Conservation (phyloP, 495 filamentous ascomycete species). For the Letharia columbiana region DNA sequence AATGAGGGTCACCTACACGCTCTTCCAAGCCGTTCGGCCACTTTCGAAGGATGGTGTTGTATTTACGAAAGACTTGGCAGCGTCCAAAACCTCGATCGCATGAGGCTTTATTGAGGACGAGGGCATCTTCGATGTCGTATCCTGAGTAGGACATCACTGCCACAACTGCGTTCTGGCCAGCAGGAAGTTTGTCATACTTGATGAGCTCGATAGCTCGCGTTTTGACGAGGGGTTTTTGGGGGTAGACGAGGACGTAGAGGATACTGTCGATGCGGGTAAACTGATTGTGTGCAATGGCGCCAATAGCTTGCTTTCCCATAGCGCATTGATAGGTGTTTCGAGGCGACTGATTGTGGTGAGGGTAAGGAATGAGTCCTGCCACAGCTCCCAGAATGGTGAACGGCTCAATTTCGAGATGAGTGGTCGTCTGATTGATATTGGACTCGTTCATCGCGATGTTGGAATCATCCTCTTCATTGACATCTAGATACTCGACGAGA, state of each 20-base stretch:
- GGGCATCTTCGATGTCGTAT: conserved; percentile 98
- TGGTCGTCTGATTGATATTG: conserved; percentile 69
- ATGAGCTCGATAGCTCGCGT: conserved; percentile 93
- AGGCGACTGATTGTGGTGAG: conserved; percentile 98
- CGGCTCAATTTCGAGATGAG: conserved; percentile 94
- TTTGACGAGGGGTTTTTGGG: conserved; percentile 95
- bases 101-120: conserved; percentile 93
- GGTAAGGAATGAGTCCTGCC: conserved; percentile 92
- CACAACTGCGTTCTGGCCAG: conserved; percentile 92
- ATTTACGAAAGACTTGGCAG: conserved; percentile 91
- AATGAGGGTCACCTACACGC: conserved; percentile 49
- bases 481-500: conserved; percentile 91
- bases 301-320: conserved; percentile 99
- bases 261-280: conserved; percentile 92
- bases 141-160: conserved; percentile 99
- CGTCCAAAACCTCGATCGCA: conserved; percentile 90
- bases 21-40: conserved; percentile 77
- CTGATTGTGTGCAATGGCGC: conserved; percentile 94
- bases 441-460: conserved; percentile 83
- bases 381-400: conserved; percentile 98
- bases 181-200: conserved; percentile 94
- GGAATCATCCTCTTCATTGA: conserved; percentile 96
- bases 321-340: conserved; percentile 99
- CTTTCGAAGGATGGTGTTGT: conserved; percentile 64
- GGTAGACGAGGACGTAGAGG: conserved; percentile 94